Percentiles rank a stretch among this genome's conserved stretches.
Evolutionary conservation across 106 monocot genomes (phyloP).

Genomic region (Acanthochlamys bracteata): DNA sequence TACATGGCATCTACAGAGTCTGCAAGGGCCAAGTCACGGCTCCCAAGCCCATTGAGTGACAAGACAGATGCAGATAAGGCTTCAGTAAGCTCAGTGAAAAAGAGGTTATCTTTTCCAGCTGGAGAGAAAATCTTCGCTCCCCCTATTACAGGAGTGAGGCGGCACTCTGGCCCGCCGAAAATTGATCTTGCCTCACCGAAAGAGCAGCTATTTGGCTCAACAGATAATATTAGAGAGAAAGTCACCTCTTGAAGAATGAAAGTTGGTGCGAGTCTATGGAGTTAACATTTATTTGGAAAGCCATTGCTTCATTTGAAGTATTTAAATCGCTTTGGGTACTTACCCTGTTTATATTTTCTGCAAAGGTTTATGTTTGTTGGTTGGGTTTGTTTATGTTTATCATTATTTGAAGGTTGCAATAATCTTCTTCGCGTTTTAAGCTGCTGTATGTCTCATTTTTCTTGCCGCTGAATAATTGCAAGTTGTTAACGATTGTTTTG

Average conservation of each 20-base stretch:
- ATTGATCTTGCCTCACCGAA: slow-evolving; percentile 12
- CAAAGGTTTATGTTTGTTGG: neutral
- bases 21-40: slow-evolving; percentile 26
- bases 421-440: too few species aligned
- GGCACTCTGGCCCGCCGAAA: slow-evolving; percentile 27
- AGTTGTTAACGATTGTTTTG: neutral
- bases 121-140: neutral
- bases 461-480: neutral
- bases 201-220: neutral
- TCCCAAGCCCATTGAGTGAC: slow-evolving; percentile 12
- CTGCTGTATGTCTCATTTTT: too few species aligned
- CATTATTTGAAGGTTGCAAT: too few species aligned
- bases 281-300: neutral
- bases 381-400: neutral
- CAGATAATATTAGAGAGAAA: neutral
- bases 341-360: neutral
- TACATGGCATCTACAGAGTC: slow-evolving; percentile 59
- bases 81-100: slow-evolving; percentile 19
- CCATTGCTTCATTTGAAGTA: neutral
- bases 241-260: neutral
- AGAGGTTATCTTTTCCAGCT: slow-evolving; percentile 22
- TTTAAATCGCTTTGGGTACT: neutral
- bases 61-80: slow-evolving; percentile 12
- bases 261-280: neutral
- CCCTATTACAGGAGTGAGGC: slow-evolving; percentile 9